A percentile compares a stretch with the other conserved stretches of the same genome.
phyloP scores from a whole-genome alignment of 371 early-diverging fungal genomes.

The Catenaria anguillulae region DNA sequence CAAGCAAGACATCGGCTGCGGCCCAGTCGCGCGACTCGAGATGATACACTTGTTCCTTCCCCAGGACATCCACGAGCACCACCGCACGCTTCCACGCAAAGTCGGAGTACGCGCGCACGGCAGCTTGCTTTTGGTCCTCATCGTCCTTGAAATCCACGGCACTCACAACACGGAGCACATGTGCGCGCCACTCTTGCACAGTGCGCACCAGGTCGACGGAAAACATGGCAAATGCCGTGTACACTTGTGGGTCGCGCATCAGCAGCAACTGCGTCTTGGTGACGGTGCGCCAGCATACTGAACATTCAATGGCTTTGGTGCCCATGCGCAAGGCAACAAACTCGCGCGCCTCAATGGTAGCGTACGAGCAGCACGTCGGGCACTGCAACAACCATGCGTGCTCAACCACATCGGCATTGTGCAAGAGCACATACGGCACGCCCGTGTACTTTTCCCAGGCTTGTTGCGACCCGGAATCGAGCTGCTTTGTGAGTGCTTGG shows the following conservation, averaged over 20 bases:
- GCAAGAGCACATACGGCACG: slow-evolving; percentile 5
- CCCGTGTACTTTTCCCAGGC: slow-evolving; percentile 5
- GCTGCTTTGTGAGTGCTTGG: background rate
- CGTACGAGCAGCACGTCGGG: slow-evolving; percentile 3
- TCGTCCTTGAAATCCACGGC: background rate
- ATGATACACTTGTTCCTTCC: background rate
- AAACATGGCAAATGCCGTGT: slow-evolving; percentile 6
- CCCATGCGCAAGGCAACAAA: background rate
- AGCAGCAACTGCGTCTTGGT: background rate
- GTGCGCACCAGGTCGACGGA: slow-evolving; percentile 4
- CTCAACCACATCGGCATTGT: slow-evolving; percentile 6
- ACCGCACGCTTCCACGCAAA: background rate
- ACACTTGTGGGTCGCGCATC: slow-evolving; percentile 1
- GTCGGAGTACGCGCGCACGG: background rate
- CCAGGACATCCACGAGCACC: background rate
- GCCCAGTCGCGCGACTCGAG: background rate
- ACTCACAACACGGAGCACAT: background rate
- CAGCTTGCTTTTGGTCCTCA: background rate
- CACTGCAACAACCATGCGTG: slow-evolving; percentile 2
- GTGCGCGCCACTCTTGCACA: background rate
- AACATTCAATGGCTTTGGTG: background rate
- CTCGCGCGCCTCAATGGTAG: background rate
- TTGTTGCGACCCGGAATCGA: background rate
- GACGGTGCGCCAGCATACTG: background rate
- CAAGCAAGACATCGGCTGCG: background rate